Evolutionary conservation across 768 basidiomycete genomes (phyloP).

Genomic region (Lepiota venenata): DNA sequence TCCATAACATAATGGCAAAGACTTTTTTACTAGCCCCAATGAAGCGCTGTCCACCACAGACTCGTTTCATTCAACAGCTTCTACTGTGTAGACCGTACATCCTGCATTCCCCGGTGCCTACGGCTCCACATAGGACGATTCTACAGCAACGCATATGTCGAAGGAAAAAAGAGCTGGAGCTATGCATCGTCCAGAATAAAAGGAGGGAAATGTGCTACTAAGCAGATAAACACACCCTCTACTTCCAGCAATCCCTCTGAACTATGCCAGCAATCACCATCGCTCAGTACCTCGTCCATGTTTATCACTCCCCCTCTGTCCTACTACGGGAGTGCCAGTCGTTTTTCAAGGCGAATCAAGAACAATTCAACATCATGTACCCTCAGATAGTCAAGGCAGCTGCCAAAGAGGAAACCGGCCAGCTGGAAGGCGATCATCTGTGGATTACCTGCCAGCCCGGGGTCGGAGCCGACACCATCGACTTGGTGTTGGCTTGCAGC

Average conservation of each 20-base stretch:
- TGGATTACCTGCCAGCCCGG: constrained; percentile 2
- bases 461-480: constrained; percentile 13
- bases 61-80: neutral
- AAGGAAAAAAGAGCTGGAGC: no score
- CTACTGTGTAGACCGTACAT: no score
- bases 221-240: no score
- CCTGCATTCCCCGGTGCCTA: no score
- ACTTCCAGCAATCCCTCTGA: neutral
- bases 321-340: neutral
- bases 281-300: neutral
- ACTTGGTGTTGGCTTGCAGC: constrained; percentile 48
- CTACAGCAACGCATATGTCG: no score
- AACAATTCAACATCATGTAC: constrained; percentile 5
- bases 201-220: no score
- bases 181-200: no score
- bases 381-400: constrained; percentile 1
- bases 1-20: no score
- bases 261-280: neutral
- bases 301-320: constrained; percentile 1
- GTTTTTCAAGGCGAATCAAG: neutral
- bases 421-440: neutral
- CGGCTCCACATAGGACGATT: no score
- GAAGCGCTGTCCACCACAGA: neutral
- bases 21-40: no score
- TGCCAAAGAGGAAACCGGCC: neutral